phyloP scores from a whole-genome alignment of 495 filamentous ascomycete species.

The Lasiosphaeria hispida region DNA sequence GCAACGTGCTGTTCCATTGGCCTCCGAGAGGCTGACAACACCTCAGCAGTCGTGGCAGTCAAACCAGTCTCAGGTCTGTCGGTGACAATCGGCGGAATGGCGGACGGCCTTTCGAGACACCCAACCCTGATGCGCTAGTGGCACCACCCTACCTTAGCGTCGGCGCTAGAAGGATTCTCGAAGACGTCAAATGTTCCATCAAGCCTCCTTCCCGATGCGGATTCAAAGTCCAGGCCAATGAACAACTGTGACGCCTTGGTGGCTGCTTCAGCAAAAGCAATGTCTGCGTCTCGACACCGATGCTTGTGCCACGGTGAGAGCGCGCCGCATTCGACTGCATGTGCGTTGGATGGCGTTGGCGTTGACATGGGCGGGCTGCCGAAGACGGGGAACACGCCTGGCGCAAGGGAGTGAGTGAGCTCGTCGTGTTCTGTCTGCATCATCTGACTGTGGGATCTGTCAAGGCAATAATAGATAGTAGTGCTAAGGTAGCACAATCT shows the following conservation, averaged over 20 bases:
- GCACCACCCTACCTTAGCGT: conserved; percentile 18
- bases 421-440: too few species aligned
- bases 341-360: too few species aligned
- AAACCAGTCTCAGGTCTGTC: background rate
- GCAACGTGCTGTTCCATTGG: too few species aligned
- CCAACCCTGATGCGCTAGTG: background rate
- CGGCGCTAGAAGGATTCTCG: conserved; percentile 39
- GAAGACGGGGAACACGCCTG: too few species aligned
- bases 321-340: background rate
- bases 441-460: too few species aligned
- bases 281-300: background rate
- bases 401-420: too few species aligned
- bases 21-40: too few species aligned
- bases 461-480: too few species aligned
- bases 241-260: background rate
- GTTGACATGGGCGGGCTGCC: too few species aligned
- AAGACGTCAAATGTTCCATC: conserved; percentile 34
- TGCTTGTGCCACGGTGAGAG: background rate
- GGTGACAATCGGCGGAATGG: conserved; percentile 1
- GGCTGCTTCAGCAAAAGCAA: conserved; percentile 8
- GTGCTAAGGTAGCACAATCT: too few species aligned
- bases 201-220: conserved; percentile 16
- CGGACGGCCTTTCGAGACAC: background rate
- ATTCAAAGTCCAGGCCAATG: conserved; percentile 27
- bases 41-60: too few species aligned